phyloP scores from a whole-genome alignment of 352 stramenopile genomes.

The Phytophthora agathidicida region DNA sequence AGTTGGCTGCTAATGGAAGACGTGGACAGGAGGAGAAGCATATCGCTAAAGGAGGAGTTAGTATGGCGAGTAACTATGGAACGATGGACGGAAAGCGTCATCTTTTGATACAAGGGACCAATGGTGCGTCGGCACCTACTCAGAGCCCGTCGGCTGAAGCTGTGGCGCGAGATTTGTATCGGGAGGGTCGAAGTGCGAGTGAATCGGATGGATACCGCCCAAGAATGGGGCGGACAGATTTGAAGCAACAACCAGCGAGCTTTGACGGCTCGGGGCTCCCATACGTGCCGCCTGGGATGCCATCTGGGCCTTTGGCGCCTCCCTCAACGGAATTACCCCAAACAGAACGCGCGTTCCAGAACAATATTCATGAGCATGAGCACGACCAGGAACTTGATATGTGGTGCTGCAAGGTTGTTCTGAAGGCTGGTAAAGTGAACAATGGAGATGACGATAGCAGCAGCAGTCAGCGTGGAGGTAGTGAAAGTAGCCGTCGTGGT shows the following conservation, averaged over 20 bases:
- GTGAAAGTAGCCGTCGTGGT: constrained; percentile 1
- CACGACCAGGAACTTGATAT: constrained; percentile 36
- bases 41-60: not conserved
- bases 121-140: not conserved
- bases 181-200: constrained; percentile 17
- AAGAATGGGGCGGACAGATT: not conserved
- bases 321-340: not conserved
- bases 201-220: constrained; percentile 18
- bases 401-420: constrained; percentile 46
- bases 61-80: constrained; percentile 21
- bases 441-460: constrained; percentile 2
- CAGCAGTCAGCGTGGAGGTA: constrained; percentile 5
- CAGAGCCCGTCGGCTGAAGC: constrained; percentile 28
- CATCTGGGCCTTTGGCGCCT: constrained; percentile 11
- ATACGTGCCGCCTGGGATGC: constrained; percentile 21
- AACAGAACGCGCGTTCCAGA: constrained; percentile 32
- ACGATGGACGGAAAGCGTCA: constrained; percentile 26
- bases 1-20: not conserved
- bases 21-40: constrained; percentile 4
- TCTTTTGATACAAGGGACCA: not conserved
- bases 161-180: constrained; percentile 31
- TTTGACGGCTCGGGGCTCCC: constrained; percentile 19
- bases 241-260: constrained; percentile 9
- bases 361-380: constrained; percentile 17
- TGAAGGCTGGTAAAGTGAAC: constrained; percentile 24